Evolutionary conservation across 164 flowering plant species (phyloP), one percentile per base, ranked within the genome.

Genomic region (Aristolochia fimbriata): DNA sequence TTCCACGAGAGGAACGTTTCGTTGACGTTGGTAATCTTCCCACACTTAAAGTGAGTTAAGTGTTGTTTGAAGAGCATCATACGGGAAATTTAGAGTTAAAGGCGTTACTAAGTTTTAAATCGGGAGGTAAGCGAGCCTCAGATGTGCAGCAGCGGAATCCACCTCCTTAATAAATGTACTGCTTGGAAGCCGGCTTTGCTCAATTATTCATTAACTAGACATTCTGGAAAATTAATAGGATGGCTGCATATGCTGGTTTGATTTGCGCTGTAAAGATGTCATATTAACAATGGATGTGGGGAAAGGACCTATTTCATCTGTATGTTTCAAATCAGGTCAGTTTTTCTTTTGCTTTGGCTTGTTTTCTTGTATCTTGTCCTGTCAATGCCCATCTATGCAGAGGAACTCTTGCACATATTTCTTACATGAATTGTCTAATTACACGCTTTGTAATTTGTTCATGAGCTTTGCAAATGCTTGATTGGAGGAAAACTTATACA

Each of bases 181-280:
- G 43, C 43, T 37, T 37, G 10, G 43, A 6, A 37, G 12, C 8
- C 1, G 43, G 43, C 43, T 37, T 37, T 37, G 43, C 11, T 37
- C 12, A 37, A 7, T 37, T 37, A 7, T 7, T 31, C 5, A 31
- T 7, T 37, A 10, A 37, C 43, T 37, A 37, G 7, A 37, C 43
- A 37, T 37, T 7, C 43, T 37, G 12, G 8, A 3, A 37, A 37
- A 37, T 7, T 37, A 10, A 31, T 56, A 93, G 97, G 97, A 90
- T 79, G 97, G 99, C 17, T 65, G 83, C 68, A 73, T 88, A 53
- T 86, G 97, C 81, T 84, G 84, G 84, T 86, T 83, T 68, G 95
- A 94, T 62, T 64, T 90, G 84, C 77, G 96, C 47, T 85, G 96
- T 77, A 83, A 88, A 77, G 91, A 88, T 66, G 82, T 75, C 25